These are phyloP conservation scores for Dalbergia cultrata DNA, from an alignment of 306 rosid species.

Conservation along the genomic window DNA sequence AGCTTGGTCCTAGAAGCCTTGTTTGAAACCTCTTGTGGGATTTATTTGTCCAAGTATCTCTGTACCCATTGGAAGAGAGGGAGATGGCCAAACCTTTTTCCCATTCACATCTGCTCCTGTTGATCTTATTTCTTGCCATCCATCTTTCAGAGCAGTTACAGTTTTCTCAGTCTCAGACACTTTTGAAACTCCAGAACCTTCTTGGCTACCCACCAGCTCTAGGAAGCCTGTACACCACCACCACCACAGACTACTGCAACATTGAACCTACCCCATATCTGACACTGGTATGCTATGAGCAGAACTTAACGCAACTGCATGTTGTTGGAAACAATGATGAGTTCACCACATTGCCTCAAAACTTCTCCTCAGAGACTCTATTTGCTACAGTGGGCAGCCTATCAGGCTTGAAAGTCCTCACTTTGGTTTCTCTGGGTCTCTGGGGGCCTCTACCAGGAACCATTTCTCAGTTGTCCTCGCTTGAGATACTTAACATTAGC, in stretches of 20 bases:
- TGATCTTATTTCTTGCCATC: constrained; percentile 56
- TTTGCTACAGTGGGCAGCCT: constrained; percentile 62
- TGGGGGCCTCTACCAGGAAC: constrained; percentile 77
- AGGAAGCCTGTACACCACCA: constrained; percentile 45
- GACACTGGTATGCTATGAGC: constrained; percentile 78
- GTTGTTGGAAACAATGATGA: constrained; percentile 62
- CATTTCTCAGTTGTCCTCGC: constrained; percentile 59
- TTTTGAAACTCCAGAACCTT: constrained; percentile 67
- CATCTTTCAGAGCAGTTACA: constrained; percentile 61
- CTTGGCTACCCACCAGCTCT: constrained; percentile 72
- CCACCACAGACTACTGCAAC: constrained; percentile 63
- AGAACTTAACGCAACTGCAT: constrained; percentile 79
- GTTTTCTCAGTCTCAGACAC: constrained; percentile 62
- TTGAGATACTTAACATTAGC: constrained; percentile 85
- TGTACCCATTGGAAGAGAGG: constrained; percentile 32
- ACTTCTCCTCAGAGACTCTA: constrained; percentile 60
- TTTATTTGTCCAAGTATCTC: constrained; percentile 10
- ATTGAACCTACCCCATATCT: constrained; percentile 72
- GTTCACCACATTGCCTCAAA: constrained; percentile 51
- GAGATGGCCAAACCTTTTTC: constrained; percentile 56
- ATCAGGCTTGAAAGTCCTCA: constrained; percentile 75
- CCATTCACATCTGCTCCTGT: constrained; percentile 51
- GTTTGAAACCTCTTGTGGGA: constrained; percentile 1
- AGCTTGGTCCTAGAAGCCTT: constrained; percentile 38
- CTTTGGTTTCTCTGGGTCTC: constrained; percentile 76